Conservation (phyloP, 73 alveolate genomes). For the Symbiodinium natans region DNA sequence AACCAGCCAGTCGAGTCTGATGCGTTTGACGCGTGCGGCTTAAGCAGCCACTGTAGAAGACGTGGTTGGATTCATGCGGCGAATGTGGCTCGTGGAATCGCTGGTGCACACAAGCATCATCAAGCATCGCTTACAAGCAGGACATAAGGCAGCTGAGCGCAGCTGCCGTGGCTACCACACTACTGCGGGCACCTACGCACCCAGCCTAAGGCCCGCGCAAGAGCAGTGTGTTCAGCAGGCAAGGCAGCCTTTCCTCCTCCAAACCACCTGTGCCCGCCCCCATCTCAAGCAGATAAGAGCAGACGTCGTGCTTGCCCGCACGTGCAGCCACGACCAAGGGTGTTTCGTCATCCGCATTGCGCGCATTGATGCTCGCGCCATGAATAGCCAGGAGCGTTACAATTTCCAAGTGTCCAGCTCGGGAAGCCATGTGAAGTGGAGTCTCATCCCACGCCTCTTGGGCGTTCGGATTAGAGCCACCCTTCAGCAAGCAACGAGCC, state of each 20-base stretch:
- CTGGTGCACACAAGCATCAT: too few species aligned
- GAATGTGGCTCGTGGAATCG: too few species aligned
- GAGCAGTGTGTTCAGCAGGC: conserved; percentile 69
- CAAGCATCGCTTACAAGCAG: too few species aligned
- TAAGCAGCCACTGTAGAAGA: too few species aligned
- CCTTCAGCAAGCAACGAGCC: conserved; percentile 25
- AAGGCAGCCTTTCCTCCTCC: conserved; percentile 82
- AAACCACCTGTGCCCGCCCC: conserved; percentile 90
- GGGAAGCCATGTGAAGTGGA: conserved; percentile 89
- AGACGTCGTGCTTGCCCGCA: conserved; percentile 59
- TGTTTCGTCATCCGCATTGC: conserved; percentile 43
- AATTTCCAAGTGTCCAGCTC: conserved; percentile 38
- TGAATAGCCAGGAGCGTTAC: conserved; percentile 19
- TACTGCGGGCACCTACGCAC: background rate
- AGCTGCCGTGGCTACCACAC: too few species aligned
- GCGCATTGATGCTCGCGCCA: conserved; percentile 56
- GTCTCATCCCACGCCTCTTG: conserved; percentile 93
- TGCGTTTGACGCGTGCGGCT: too few species aligned
- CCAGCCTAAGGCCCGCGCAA: background rate
- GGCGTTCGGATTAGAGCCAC: conserved; percentile 78
- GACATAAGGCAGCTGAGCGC: too few species aligned
- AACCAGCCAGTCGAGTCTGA: too few species aligned
- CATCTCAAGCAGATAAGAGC: conserved; percentile 68
- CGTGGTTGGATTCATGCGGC: too few species aligned
- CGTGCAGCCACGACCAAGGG: conserved; percentile 57